Conservation (phyloP, 176 grass and related monocot species). For the Ampelocalamus luodianensis region DNA sequence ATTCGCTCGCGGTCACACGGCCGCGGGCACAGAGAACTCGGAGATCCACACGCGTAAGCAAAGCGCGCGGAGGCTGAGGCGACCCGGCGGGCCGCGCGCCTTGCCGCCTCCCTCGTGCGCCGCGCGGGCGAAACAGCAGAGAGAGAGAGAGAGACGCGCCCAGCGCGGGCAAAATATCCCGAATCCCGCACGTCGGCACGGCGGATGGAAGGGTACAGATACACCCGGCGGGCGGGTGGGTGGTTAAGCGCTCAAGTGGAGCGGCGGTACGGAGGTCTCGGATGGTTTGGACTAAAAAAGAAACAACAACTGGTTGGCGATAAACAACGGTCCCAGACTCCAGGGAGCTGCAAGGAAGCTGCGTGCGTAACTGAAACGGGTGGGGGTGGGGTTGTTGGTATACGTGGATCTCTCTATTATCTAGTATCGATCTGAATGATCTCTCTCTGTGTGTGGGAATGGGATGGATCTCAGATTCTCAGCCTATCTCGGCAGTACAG, state of each 20-base stretch:
- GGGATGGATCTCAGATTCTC: not conserved
- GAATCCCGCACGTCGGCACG: slow-evolving; percentile 16
- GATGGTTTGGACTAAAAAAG: not conserved
- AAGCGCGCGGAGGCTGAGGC: not conserved
- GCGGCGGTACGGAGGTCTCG: not conserved
- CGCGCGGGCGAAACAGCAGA: too few species aligned
- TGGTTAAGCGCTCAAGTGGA: not conserved
- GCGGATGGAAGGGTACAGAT: not conserved
- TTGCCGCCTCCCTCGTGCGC: too few species aligned
- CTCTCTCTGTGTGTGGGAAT: not conserved
- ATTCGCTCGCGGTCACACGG: not conserved
- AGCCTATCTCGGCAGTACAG: not conserved
- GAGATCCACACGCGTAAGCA: not conserved
- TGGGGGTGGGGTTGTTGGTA: slow-evolving; percentile 9
- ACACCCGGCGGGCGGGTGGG: not conserved
- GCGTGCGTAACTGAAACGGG: slow-evolving; percentile 37
- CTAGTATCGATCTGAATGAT: too few species aligned
- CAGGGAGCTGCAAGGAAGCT: slow-evolving; percentile 49
- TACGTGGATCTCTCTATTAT: not conserved
- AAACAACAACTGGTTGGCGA: not conserved
- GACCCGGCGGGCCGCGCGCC: too few species aligned
- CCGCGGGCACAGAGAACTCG: not conserved
- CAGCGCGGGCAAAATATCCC: not conserved
- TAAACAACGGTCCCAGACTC: not conserved
- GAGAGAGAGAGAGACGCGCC: too few species aligned